These are phyloP conservation scores for Backusella parvicylindrica DNA, from an alignment of 192 early-diverging fungal genomes.

Conservation along the genomic window DNA sequence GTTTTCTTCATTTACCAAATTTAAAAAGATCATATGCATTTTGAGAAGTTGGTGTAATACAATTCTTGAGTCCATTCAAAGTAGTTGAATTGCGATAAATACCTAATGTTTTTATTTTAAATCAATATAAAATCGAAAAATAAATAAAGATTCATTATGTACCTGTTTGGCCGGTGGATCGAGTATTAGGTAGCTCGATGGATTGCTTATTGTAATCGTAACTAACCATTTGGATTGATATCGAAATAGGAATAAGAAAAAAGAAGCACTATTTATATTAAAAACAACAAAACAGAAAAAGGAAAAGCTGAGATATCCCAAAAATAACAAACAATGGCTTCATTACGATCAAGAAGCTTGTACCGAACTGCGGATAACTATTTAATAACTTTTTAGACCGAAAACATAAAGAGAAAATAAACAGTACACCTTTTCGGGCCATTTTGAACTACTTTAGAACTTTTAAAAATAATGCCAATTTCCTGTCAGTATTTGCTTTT, in stretches of 20 bases:
- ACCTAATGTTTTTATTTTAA: not conserved
- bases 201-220: constrained; percentile 48
- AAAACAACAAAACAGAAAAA: not conserved
- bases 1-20: constrained; percentile 32
- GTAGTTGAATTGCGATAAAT: not conserved
- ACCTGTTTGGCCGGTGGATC: constrained; percentile 49
- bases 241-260: not conserved
- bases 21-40: constrained; percentile 47
- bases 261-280: not conserved
- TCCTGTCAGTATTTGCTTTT: not conserved
- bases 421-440: not conserved
- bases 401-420: no score
- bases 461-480: not conserved
- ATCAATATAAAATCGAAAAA: not conserved
- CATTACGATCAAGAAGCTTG: not conserved
- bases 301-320: not conserved
- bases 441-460: not conserved
- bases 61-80: constrained; percentile 24
- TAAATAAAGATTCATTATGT: not conserved
- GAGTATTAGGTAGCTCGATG: constrained; percentile 43
- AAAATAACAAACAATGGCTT: not conserved
- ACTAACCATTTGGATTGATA: constrained; percentile 3
- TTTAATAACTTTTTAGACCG: not conserved
- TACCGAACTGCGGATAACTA: not conserved
- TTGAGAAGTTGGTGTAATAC: constrained; percentile 40